Base-by-base conservation (phyloP, 2,329 filamentous ascomycete genomes). In the Clarireedia homoeocarpa region DNA sequence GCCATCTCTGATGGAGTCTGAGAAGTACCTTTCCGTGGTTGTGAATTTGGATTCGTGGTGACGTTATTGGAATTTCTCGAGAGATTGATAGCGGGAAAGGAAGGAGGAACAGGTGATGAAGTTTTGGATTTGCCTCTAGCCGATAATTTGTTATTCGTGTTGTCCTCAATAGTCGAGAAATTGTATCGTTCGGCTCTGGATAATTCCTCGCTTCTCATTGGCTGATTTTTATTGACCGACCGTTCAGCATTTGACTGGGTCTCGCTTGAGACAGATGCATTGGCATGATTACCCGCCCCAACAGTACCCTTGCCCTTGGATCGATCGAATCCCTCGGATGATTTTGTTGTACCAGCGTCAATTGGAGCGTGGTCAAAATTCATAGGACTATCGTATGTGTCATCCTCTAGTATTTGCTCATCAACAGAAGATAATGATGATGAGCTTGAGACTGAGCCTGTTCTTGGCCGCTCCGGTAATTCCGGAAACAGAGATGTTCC, bases 351-450 rank as follows among this genome's bases (percentile, higher is more conserved):
- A 46, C 53, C 53, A 55, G 39, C 39, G 38, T 55, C 15, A 27
- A 40, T 55, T 27, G 14, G 47, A 55, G 47, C 47, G 47, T 55
- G 53, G 53, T 55, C 53, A 46, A 55, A 36, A 45, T 55, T 48
- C 38, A 55, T 55, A 51, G 53, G 53, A 30, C 39, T 50, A 53
- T 24, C 24, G 14, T 52, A 56, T 15, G 51, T 38, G 42, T 53
- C 56, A 44, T 59, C 61, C 7, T 55, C 59, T 23, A 68, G 53
- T 10, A 68, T 54, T 6, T 64, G 52, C 49, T 67, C 66, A 51
- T 70, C 66, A 12, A 72, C 60, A 4, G 70, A 72, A 23, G 71
- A 71, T 38, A 73, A 60, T 20, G 65, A 71, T n/a, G 71, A 73
- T 14, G 62, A 63, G 56, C 65, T 72, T 6, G 70, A 70, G 10